Evolutionary conservation across 129 eudicot species (phyloP).

Genomic region (Smallanthus sonchifolius): DNA sequence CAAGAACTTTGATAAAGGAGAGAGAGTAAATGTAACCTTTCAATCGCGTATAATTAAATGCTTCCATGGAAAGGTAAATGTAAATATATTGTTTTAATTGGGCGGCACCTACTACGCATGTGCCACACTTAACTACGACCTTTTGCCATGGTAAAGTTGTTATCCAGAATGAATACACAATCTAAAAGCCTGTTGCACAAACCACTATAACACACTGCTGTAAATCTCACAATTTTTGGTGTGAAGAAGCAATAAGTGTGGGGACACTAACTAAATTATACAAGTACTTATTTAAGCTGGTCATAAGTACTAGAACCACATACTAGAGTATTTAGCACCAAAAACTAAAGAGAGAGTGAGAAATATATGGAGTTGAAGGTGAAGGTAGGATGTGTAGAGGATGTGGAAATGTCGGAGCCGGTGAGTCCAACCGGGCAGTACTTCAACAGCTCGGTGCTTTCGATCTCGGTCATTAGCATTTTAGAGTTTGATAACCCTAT

Average conservation of each 20-base stretch:
- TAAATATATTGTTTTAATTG: slow-evolving; percentile 17
- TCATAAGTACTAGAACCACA: background rate
- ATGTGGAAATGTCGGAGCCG: slow-evolving; percentile 36
- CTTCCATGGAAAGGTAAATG: background rate
- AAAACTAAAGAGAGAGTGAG: background rate
- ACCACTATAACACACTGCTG: background rate
- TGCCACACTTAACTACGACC: slow-evolving; percentile 12
- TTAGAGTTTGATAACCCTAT: slow-evolving; percentile 51
- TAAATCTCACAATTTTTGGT: background rate
- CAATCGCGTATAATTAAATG: too few relatives aligned
- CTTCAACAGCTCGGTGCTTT: slow-evolving; percentile 56
- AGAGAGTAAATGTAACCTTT: background rate
- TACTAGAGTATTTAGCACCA: background rate
- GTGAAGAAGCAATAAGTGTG: background rate
- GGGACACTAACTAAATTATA: background rate
- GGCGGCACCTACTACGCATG: slow-evolving; percentile 34
- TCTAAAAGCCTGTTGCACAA: background rate
- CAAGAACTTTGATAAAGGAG: background rate
- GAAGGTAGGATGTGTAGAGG: slow-evolving; percentile 20
- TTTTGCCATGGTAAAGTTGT: background rate
- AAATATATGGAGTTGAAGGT: slow-evolving; percentile 31
- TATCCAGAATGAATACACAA: background rate
- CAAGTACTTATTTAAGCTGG: background rate
- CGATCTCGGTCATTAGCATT: slow-evolving; percentile 41
- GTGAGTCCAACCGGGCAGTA: slow-evolving; percentile 71